These are phyloP conservation scores for Verticillium alfalfae DNA, from an alignment of 2,329 filamentous ascomycete species.

Conservation along the genomic window DNA sequence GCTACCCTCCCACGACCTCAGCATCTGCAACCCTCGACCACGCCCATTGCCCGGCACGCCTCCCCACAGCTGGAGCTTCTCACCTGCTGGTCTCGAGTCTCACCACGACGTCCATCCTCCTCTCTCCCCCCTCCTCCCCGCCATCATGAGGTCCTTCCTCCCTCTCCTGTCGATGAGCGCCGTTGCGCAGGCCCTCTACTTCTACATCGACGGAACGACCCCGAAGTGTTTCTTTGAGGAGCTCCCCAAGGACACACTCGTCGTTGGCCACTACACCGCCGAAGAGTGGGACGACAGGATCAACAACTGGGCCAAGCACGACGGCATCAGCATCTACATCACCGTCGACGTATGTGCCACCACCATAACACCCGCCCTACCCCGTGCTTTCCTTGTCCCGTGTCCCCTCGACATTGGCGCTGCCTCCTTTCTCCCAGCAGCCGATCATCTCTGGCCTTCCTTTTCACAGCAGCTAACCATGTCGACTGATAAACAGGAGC, in stretches of 20 bases:
- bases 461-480: neutral
- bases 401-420: too few species aligned
- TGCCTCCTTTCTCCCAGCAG: neutral
- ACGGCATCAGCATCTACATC: slow-evolving; percentile 77
- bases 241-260: slow-evolving; percentile 92
- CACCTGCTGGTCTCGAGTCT: neutral
- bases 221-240: slow-evolving; percentile 99
- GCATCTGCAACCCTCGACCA: slow-evolving; percentile 3
- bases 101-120: neutral
- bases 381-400: too few species aligned
- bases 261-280: slow-evolving; percentile 86
- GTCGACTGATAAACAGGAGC: slow-evolving; percentile 49
- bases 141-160: slow-evolving; percentile 55
- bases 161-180: slow-evolving; percentile 61
- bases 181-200: slow-evolving; percentile 78
- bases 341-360: slow-evolving; percentile 67
- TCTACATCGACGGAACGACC: slow-evolving; percentile 81
- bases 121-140: slow-evolving; percentile 4
- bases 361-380: neutral
- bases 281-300: slow-evolving; percentile 74
- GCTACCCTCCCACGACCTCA: slow-evolving; percentile 6
- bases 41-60: slow-evolving; percentile 3
- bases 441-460: neutral
- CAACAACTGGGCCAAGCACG: slow-evolving; percentile 65
- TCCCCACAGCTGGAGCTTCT: neutral